Percentiles rank a stretch among this genome's conserved stretches.
Evolutionary conservation across 1,284 basidiomycete genomes (phyloP).

Genomic region (Rhodotorula glutinis): DNA sequence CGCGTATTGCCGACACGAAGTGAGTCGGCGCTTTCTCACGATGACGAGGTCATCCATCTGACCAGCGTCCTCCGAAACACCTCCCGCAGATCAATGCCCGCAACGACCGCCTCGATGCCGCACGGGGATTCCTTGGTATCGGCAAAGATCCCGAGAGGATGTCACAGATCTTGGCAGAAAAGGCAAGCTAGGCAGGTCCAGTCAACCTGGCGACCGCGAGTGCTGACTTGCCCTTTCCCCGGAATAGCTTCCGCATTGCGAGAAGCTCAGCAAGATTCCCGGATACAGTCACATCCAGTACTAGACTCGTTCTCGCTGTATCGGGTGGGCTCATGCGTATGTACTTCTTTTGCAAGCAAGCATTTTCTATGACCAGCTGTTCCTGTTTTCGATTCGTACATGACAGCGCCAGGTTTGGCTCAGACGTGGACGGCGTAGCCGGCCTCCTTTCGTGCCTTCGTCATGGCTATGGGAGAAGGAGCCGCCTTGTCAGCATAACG

Average conservation of each 20-base stretch:
- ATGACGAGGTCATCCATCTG: no score
- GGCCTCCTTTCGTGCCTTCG: constrained; percentile 58
- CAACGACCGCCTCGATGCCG: constrained; percentile 65
- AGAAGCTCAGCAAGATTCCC: constrained; percentile 58
- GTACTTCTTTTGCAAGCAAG: constrained; percentile 3
- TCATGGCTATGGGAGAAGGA: constrained; percentile 59
- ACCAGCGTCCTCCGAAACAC: no score
- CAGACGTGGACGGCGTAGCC: constrained; percentile 50
- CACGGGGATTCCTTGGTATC: constrained; percentile 75
- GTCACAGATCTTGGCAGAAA: not conserved
- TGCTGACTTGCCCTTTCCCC: not conserved
- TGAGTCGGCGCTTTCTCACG: not conserved
- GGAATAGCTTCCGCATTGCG: constrained; percentile 67
- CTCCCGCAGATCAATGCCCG: constrained; percentile 55
- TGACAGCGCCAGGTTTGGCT: not conserved
- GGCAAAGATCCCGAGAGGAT: constrained; percentile 50
- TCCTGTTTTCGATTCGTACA: no score
- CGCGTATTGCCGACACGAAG: not conserved
- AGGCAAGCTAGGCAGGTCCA: not conserved
- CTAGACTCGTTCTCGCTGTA: not conserved
- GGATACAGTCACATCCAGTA: constrained; percentile 27
- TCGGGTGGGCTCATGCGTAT: not conserved
- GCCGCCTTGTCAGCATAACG: no score
- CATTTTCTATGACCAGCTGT: not conserved
- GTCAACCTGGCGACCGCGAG: not conserved